A percentile compares a stretch with the other conserved stretches of the same genome.
Conservation (phyloP, 148 eudicot genomes). For the Polygonum maritimum region DNA sequence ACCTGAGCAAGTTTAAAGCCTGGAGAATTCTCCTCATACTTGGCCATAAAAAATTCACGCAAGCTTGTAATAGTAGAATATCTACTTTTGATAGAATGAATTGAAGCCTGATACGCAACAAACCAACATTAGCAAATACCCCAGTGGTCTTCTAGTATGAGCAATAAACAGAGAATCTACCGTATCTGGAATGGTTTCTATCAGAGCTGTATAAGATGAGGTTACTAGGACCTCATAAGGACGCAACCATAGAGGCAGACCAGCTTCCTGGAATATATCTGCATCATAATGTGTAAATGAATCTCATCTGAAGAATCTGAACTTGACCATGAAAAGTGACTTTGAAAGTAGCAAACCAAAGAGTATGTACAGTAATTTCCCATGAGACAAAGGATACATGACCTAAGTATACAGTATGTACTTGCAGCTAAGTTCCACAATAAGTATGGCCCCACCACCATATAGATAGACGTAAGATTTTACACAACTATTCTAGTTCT, state of each 20-base stretch:
- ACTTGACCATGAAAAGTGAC: neutral
- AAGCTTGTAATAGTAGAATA: constrained; percentile 69
- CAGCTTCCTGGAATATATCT: constrained; percentile 99
- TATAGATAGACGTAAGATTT: neutral
- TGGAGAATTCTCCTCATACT: constrained; percentile 86
- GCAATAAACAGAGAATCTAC: constrained; percentile 26
- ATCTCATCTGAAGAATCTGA: too few species aligned
- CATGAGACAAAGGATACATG: too few species aligned
- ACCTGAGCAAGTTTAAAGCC: constrained; percentile 98
- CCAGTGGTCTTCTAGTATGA: constrained; percentile 2
- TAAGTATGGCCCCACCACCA: neutral
- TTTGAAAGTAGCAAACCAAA: neutral
- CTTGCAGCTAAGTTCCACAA: neutral
- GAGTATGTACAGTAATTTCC: too few species aligned
- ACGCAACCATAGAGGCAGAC: constrained; percentile 97
- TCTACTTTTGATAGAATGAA: constrained; percentile 95
- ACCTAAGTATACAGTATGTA: neutral
- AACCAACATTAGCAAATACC: neutral
- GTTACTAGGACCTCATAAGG: constrained; percentile 97
- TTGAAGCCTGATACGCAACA: constrained; percentile 57
- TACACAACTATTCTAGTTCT: neutral
- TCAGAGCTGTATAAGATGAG: constrained; percentile 94
- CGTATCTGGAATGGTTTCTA: constrained; percentile 99
- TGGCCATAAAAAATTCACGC: constrained; percentile 86
- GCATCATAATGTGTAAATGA: constrained; percentile 14